Base-by-base conservation (phyloP, 306 rosid genomes). In the Inga leiocalycina region DNA sequence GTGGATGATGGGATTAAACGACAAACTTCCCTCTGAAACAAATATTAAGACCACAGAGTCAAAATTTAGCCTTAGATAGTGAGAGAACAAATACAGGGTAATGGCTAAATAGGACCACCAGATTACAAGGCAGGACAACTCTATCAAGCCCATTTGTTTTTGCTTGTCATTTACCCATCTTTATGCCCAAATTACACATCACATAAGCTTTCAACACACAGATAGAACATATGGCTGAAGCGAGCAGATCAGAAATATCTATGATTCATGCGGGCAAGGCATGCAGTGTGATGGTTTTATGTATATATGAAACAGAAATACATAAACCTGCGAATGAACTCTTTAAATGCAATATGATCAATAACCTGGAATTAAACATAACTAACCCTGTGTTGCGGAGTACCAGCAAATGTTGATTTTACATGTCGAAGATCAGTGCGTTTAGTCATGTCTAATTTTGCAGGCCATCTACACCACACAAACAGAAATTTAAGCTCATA, bases 381-480 rank as follows among this genome's bases (percentile, higher is more conserved):
- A 89, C 97, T 89, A 81, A 94, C 98, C 89, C 89, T 92, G 84
- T 90, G 92, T 45, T 89, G 88, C 69, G 99, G 98, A 69, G 91
- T 89, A 81, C 90, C 80, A 49, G 89, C 83, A 88, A 96, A 96
- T 80, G 99, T 91, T 64, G 97, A 88, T 87, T 89, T 91, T 80
- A 96, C 96, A 76, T 93, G 99, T 79, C 82, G 89, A 85, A 90
- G 84, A 87, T 93, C 99, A 70, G 98, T 93, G 51, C 98, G 98
- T 88, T 93, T 96, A 73, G 92, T 93, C 97, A 93, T 96, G 89
- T 96, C 98, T 85, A 96, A 88, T 83, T 93, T 96, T 75, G 91
- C 64, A 15, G 99, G 99, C 98, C 99, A 96, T 84, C 99, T 96
- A 85, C 81, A 85, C 79, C 89, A 93, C 76, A 74, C 24, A 75